A percentile compares a stretch with the other conserved stretches of the same genome.
phyloP scores from a whole-genome alignment of 2,329 filamentous ascomycete species.

The Aspergillus sp. region DNA sequence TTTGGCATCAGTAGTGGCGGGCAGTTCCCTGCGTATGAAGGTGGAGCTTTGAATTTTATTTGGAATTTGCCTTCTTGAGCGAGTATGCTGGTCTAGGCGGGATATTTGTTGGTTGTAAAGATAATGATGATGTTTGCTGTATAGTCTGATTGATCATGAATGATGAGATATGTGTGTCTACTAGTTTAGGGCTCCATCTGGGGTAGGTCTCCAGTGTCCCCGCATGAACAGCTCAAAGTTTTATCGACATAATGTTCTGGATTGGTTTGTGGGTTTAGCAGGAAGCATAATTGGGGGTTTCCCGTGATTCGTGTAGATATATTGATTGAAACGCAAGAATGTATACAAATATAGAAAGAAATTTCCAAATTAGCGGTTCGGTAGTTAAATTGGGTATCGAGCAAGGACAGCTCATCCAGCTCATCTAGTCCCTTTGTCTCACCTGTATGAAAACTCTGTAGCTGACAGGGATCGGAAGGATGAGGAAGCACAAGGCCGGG shows the following conservation, averaged over 20 bases:
- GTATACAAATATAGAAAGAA: too few species aligned
- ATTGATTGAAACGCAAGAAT: too few species aligned
- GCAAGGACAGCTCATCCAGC: too few species aligned
- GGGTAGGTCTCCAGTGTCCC: background rate
- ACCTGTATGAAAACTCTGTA: background rate
- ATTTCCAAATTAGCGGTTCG: too few species aligned
- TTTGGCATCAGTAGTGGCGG: conserved; percentile 39
- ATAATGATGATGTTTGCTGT: background rate
- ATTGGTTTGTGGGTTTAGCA: too few species aligned
- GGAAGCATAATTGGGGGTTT: too few species aligned
- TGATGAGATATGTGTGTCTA: background rate
- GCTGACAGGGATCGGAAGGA: background rate
- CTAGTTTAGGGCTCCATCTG: background rate
- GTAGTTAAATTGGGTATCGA: too few species aligned
- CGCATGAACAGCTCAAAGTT: background rate
- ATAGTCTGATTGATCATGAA: background rate
- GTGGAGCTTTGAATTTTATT: conserved; percentile 42
- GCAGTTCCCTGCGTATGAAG: conserved; percentile 42
- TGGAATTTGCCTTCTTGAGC: conserved; percentile 43
- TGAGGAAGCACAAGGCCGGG: background rate
- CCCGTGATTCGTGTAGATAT: too few species aligned
- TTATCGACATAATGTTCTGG: too few species aligned
- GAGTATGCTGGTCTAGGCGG: background rate
- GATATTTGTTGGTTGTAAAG: background rate
- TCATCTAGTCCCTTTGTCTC: background rate